Evolutionary conservation across 257 asterid species (phyloP).

Genomic region (Euphrasia confusa): DNA sequence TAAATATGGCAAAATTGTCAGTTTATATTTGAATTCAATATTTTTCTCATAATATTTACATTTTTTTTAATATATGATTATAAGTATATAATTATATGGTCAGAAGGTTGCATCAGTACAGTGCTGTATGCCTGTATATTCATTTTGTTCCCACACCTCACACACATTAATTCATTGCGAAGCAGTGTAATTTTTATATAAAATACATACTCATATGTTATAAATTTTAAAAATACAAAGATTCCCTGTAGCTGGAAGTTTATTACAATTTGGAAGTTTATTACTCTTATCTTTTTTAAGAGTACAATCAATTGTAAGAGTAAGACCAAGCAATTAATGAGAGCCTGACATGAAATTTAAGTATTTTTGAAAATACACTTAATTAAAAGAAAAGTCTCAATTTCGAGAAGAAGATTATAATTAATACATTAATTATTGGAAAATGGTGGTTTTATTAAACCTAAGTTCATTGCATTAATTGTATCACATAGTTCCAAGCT

Average conservation of each 20-base stretch:
- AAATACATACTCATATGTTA: no score
- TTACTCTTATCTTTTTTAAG: no score
- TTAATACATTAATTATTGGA: not conserved
- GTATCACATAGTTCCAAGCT: slow-evolving; percentile 37
- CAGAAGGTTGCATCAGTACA: slow-evolving; percentile 8
- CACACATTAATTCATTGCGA: no score
- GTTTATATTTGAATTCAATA: no score
- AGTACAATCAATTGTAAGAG: slow-evolving; percentile 9
- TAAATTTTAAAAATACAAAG: slow-evolving; percentile 19
- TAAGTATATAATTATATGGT: not conserved
- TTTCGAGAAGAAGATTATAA: slow-evolving; percentile 26
- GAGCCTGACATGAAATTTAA: slow-evolving; percentile 23
- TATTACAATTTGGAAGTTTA: slow-evolving; percentile 19
- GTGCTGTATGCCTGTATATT: slow-evolving; percentile 23
- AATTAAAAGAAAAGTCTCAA: slow-evolving; percentile 11
- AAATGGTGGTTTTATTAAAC: slow-evolving; percentile 29
- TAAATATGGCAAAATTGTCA: no score
- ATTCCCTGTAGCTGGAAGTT: slow-evolving; percentile 21
- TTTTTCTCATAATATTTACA: no score
- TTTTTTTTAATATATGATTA: no score
- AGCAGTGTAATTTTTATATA: no score
- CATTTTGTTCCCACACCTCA: slow-evolving; percentile 28
- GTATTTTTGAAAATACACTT: not conserved
- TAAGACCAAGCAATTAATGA: slow-evolving; percentile 31
- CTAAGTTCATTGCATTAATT: slow-evolving; percentile 41